Conservation (phyloP, 1,284 basidiomycete genomes). For the Calocybe gambosa region DNA sequence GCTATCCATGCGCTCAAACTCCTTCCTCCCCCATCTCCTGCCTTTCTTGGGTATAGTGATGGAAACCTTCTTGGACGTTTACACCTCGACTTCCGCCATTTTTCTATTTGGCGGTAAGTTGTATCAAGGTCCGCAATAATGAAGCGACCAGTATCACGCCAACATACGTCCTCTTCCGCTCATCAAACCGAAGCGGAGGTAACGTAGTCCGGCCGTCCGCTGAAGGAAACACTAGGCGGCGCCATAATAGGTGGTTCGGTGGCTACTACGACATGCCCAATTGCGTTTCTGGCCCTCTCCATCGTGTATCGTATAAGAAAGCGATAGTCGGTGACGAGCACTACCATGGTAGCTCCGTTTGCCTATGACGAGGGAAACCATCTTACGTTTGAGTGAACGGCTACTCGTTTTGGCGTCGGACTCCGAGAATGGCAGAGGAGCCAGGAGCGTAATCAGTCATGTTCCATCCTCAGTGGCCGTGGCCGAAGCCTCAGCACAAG, state of each 20-base stretch:
- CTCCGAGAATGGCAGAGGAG: background rate
- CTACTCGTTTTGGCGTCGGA: background rate
- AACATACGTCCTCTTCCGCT: no score
- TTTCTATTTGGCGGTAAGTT: background rate
- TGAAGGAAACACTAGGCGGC: background rate
- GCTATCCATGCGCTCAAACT: background rate
- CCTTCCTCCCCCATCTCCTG: background rate
- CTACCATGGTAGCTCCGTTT: background rate
- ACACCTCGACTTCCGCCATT: background rate
- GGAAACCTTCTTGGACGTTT: background rate
- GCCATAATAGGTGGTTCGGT: background rate
- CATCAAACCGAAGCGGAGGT: no score
- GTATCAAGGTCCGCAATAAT: background rate
- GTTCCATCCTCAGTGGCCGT: no score
- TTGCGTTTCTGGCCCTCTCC: background rate
- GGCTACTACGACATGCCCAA: background rate
- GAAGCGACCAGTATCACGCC: no score
- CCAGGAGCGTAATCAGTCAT: background rate
- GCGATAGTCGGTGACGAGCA: background rate
- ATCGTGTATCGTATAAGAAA: background rate
- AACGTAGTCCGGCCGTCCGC: no score
- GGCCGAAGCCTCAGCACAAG: no score
- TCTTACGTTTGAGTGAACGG: background rate
- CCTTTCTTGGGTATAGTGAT: background rate
- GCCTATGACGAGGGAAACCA: background rate